Evolutionary conservation across 163 green algal species (phyloP), one percentile per base, ranked within the genome.

Genomic region (Scenedesmus sp.): DNA sequence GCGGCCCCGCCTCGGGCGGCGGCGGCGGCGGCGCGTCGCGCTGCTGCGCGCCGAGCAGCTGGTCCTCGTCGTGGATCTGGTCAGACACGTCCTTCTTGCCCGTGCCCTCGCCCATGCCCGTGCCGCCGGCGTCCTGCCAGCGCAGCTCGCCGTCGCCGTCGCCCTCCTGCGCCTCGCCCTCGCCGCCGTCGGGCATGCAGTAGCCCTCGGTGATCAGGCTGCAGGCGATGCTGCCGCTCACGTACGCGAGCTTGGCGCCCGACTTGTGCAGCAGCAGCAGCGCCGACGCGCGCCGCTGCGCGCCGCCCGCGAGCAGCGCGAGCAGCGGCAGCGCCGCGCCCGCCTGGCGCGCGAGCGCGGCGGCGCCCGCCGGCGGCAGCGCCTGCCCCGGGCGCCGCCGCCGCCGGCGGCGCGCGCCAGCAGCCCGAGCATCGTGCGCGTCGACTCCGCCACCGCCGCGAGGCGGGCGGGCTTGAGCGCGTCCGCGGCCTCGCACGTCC

Each of bases 21-120:
- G 86, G 58, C 76, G 87, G 51, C 45, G 74, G 36, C 75, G 88
- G 72, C 72, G 84, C 45, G 36, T 90, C 91, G 63, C 89, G 85
- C 83, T 95, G 90, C 78, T 95, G 75, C 20, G 90, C 90, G 1
- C 95, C 95, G 69, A 97, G 81, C 70, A 98, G 85, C 89, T 99
- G 95, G 80, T 99, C 96, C 86, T 99, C 92, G 80, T 98, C 86
- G 92, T 92, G 80, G 45, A 97, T 94, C 89, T 99, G 82, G 72
- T 99, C 92, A 36, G 88, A 96, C 70, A 99, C 92, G 78, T 99
- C 97, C 83, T 96, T 98, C 51, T 81, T 84, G 7, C 66, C 86
- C 20, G 90, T 82, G 29, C 88, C 91, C 17, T 94, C 90, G 1
- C 86, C 90, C 75, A 93, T 83, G 4, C 88, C 88, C 2, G 87